A percentile compares a stretch with the other conserved stretches of the same genome.
These are phyloP conservation scores for Coffea eugenioides DNA, from an alignment of 257 asterid genomes.

Conservation along the genomic window DNA sequence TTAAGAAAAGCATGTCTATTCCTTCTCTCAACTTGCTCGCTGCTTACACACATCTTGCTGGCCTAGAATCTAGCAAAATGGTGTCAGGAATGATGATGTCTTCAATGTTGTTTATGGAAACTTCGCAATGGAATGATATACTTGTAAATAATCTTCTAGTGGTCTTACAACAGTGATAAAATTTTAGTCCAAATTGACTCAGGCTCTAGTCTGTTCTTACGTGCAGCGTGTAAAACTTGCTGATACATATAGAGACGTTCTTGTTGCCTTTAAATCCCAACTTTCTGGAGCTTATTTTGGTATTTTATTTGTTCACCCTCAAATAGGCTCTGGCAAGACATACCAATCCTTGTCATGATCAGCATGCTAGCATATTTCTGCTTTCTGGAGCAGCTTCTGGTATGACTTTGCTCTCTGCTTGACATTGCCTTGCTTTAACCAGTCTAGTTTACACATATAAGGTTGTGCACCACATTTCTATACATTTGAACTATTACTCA, in stretches of 20 bases:
- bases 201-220: not conserved
- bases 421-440: constrained; percentile 3
- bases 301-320: constrained; percentile 15
- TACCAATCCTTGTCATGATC: constrained; percentile 94
- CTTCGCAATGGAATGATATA: no score
- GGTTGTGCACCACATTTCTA: not conserved
- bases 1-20: no score
- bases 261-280: not conserved
- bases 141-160: not conserved
- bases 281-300: constrained; percentile 9
- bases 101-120: no score
- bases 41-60: no score
- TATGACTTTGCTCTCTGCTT: constrained; percentile 30
- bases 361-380: constrained; percentile 98
- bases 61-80: no score
- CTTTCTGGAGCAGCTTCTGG: constrained; percentile 99
- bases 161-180: not conserved
- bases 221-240: not conserved
- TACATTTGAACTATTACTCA: not conserved
- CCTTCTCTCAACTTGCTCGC: no score
- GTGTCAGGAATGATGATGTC: no score
- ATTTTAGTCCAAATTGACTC: not conserved
- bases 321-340: constrained; percentile 91
- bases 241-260: not conserved
- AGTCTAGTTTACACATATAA: constrained; percentile 6